Conservation (phyloP, 2,329 filamentous ascomycete species). For the Endoconidiophora polonica region DNA sequence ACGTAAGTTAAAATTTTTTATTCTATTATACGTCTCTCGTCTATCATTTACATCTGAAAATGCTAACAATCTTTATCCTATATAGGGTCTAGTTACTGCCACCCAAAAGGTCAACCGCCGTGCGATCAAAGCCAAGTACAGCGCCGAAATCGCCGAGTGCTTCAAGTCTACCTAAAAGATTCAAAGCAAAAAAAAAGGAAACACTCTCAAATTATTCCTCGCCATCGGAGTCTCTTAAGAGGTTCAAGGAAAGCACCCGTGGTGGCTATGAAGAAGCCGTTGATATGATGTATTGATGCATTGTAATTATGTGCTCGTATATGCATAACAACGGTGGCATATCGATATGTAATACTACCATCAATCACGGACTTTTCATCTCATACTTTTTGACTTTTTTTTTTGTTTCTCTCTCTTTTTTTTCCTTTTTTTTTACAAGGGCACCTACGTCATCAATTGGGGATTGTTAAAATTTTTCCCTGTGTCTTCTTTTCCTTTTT, state of each 20-base stretch:
- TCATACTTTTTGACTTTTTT: too few species aligned
- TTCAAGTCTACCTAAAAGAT: constrained; percentile 18
- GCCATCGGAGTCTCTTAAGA: background rate
- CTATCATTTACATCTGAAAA: background rate
- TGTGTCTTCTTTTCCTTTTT: too few species aligned
- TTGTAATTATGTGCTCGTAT: background rate
- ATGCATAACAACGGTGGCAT: background rate
- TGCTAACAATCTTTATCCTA: constrained; percentile 14
- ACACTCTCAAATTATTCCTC: too few species aligned
- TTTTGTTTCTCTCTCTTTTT: too few species aligned
- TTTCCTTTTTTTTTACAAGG: too few species aligned
- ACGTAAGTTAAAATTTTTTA: constrained; percentile 38
- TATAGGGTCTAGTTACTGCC: constrained; percentile 41
- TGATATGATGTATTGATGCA: background rate
- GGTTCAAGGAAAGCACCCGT: background rate
- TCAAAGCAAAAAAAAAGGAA: too few species aligned
- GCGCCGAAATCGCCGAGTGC: constrained; percentile 31
- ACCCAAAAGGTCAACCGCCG: constrained; percentile 44
- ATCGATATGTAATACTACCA: background rate
- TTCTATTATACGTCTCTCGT: background rate
- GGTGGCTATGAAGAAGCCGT: too few species aligned
- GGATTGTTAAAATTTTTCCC: too few species aligned
- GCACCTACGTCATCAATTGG: too few species aligned
- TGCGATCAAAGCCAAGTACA: constrained; percentile 32
- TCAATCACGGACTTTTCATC: too few species aligned